Evolutionary conservation across 2,329 filamentous ascomycete genomes (phyloP), one percentile per base, ranked within the genome.

Genomic region (Hymenoscyphus scutula): DNA sequence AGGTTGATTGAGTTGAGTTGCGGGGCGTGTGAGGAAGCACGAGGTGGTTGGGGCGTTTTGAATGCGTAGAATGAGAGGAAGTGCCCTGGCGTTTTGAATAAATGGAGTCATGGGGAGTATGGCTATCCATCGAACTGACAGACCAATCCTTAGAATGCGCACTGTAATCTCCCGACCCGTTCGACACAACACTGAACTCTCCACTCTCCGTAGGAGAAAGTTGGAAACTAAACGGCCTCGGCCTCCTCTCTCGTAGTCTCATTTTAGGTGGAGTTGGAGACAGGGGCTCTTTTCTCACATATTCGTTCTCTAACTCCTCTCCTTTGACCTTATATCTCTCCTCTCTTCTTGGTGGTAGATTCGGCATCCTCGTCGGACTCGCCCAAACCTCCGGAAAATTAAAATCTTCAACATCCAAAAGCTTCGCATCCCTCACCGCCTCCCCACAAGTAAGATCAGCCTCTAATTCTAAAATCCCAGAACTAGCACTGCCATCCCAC

Each of bases 211-310:
- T 13, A 32, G 25, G 13, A 17, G 25, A 19, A 54, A 54, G 51
- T 54, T 54, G 25, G n/a, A 54, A 54, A 19, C 25, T 54, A 15
- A 54, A 54, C 4, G 51, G 51, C 17, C 51, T 48, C 7, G 41
- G 51, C 3, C 25, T 27, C 6, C 51, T 27, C 15, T 27, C 5
- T 29, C 25, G 15, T 17, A n/a, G 25, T 3, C 13, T 13, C 17
- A 13, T 30, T 17, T 27, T 19, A 32, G 51, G 51, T 1, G 51
- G 27, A 17, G 17, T 27, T 2, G 17, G 25, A n/a, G 25, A 13
- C 17, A 27, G 51, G 2, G 4, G 29, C 19, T 10, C 13, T 13
- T 27, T 11, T 27, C 27, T 23, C 10, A n/a, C n/a, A n/a, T n/a
- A n/a, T n/a, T n/a, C n/a, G n/a, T n/a, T n/a, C n/a, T 27, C 32